Percentiles rank a stretch among this genome's conserved stretches.
Conservation (phyloP, 305 asterid genomes). For the Plantago coronopus region DNA sequence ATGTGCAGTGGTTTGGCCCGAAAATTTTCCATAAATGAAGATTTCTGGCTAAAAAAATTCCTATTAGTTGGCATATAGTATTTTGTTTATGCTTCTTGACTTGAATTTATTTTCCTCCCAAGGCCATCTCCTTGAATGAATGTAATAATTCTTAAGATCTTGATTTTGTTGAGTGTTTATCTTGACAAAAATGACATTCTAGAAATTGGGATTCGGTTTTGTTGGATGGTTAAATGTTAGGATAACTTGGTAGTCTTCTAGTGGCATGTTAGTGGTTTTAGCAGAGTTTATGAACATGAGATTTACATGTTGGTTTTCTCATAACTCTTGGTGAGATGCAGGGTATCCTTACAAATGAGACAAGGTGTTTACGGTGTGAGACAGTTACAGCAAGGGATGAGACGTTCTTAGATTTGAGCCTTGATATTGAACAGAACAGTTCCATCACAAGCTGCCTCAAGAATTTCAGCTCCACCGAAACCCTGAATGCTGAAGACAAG, state of each 20-base stretch:
- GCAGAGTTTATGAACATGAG: not conserved
- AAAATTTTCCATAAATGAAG: no score
- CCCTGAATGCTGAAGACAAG: slow-evolving; percentile 85
- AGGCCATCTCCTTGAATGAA: not conserved
- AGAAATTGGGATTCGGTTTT: no score
- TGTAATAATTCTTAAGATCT: no score
- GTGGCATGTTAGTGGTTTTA: not conserved
- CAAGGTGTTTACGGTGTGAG: slow-evolving; percentile 81
- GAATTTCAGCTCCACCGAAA: slow-evolving; percentile 90
- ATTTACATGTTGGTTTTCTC: slow-evolving; percentile 14
- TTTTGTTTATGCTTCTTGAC: not conserved
- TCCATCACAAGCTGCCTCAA: slow-evolving; percentile 93
- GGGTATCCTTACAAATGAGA: slow-evolving; percentile 90
- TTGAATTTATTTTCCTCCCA: not conserved
- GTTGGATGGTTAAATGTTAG: not conserved
- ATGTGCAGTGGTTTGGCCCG: not conserved
- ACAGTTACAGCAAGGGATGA: slow-evolving; percentile 95
- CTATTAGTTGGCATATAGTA: no score
- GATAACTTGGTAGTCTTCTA: slow-evolving; percentile 1
- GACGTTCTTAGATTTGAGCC: slow-evolving; percentile 80
- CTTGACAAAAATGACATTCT: not conserved
- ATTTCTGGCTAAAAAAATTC: no score
- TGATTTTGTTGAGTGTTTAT: not conserved
- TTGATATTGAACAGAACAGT: slow-evolving; percentile 90
- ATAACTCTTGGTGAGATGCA: slow-evolving; percentile 29